Evolutionary conservation across 257 asterid genomes (phyloP).

Genomic region (Gentiana straminea): DNA sequence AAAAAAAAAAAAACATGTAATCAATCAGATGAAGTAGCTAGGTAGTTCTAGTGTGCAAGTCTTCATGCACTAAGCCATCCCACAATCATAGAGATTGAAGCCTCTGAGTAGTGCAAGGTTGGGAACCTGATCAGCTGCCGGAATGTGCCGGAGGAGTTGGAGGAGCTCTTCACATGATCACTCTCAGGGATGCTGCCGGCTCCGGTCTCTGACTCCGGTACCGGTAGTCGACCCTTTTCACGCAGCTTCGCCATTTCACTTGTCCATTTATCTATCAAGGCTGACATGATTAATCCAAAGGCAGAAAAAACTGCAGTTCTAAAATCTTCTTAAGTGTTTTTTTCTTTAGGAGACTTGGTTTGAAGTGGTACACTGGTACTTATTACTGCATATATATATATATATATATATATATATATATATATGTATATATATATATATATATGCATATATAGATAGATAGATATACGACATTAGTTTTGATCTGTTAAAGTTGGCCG

Average conservation of each 20-base stretch:
- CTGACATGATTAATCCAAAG: slow-evolving; percentile 20
- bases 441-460: too few species aligned
- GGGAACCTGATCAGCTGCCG: slow-evolving; percentile 15
- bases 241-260: slow-evolving; percentile 32
- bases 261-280: slow-evolving; percentile 44
- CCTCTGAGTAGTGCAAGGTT: slow-evolving; percentile 28
- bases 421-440: not conserved
- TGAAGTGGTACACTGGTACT: not conserved
- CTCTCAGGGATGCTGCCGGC: slow-evolving; percentile 9
- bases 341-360: slow-evolving; percentile 1
- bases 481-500: too few species aligned
- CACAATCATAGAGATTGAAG: slow-evolving; percentile 34
- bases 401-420: too few species aligned
- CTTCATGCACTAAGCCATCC: slow-evolving; percentile 28
- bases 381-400: too few species aligned
- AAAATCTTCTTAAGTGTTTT: slow-evolving; percentile 3
- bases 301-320: not conserved
- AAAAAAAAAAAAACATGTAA: too few species aligned
- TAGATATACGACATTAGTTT: too few species aligned
- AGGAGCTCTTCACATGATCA: slow-evolving; percentile 7
- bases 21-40: too few species aligned
- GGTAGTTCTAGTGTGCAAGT: too few species aligned
- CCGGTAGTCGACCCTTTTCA: slow-evolving; percentile 14
- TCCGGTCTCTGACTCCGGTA: slow-evolving; percentile 10
- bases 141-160: slow-evolving; percentile 19